Evolutionary conservation across 2,329 filamentous ascomycete species (phyloP).

Genomic region (Cytospora piceae): DNA sequence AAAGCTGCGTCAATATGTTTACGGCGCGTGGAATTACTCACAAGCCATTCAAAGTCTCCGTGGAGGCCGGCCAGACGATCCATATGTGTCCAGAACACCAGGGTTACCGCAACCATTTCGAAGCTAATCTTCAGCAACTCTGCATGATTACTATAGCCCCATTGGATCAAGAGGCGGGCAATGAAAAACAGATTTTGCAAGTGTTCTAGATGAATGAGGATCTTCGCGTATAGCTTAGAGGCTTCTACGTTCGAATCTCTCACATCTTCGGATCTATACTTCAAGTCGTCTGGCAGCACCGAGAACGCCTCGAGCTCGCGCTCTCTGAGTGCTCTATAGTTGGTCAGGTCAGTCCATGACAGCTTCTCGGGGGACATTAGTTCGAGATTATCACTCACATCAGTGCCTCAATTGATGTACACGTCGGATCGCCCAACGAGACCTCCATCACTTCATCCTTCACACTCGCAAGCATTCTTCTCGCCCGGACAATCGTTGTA

Average conservation of each 20-base stretch:
- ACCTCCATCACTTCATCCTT: constrained; percentile 64
- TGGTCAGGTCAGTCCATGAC: not conserved
- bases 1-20: not conserved
- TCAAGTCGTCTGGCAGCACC: constrained; percentile 45
- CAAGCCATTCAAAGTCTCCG: constrained; percentile 55
- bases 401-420: constrained; percentile 43
- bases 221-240: constrained; percentile 45
- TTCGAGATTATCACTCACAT: constrained; percentile 32
- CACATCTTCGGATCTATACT: constrained; percentile 44
- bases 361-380: fast-evolving
- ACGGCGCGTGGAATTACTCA: constrained; percentile 34
- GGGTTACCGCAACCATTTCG: constrained; percentile 51
- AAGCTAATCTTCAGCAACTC: constrained; percentile 50
- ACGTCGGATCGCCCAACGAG: constrained; percentile 48
- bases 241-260: constrained; percentile 39
- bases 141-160: constrained; percentile 42
- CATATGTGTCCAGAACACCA: constrained; percentile 54
- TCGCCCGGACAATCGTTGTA: constrained; percentile 51
- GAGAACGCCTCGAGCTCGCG: constrained; percentile 40
- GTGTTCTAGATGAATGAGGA: constrained; percentile 53
- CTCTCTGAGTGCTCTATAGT: constrained; percentile 42
- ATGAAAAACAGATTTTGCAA: constrained; percentile 63
- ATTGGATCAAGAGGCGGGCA: constrained; percentile 57
- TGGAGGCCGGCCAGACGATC: constrained; percentile 48
- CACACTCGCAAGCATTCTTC: constrained; percentile 52